Evolutionary conservation across 176 grass and related monocot genomes (phyloP).

Genomic region (Chloris gayana): DNA sequence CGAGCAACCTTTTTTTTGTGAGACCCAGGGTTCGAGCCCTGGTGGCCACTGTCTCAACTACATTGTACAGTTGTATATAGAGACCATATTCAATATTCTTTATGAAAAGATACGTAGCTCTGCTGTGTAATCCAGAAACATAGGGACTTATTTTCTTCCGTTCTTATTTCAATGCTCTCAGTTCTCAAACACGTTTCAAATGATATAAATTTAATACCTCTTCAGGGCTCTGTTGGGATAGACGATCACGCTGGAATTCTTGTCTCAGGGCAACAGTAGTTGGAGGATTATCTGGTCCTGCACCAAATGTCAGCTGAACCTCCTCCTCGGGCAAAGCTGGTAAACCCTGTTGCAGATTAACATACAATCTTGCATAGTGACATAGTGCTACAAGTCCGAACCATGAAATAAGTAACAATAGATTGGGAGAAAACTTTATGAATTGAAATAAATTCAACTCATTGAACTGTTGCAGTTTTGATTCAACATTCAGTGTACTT

Average conservation of each 20-base stretch:
- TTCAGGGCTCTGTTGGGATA: slow-evolving; percentile 65
- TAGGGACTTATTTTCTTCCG: background rate
- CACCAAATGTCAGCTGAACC: slow-evolving; percentile 33
- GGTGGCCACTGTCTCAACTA: too few species aligned
- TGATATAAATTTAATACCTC: slow-evolving; percentile 45
- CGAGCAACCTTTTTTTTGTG: too few species aligned
- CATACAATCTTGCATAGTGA: slow-evolving; percentile 21
- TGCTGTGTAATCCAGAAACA: background rate
- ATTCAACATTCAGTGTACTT: background rate
- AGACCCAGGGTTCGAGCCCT: too few species aligned
- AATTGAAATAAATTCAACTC: background rate
- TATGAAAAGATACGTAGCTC: background rate
- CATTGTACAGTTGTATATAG: too few species aligned
- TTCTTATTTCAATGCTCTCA: slow-evolving; percentile 8
- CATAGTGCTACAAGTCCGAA: background rate
- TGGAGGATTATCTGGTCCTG: slow-evolving; percentile 51
- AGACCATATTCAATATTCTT: background rate
- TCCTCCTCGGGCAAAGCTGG: slow-evolving; percentile 54
- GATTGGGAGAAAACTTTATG: background rate
- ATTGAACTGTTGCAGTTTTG: background rate
- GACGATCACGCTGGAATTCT: slow-evolving; percentile 58
- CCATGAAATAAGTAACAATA: background rate
- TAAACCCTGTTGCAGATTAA: slow-evolving; percentile 54
- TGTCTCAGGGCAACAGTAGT: slow-evolving; percentile 43
- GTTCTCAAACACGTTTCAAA: slow-evolving; percentile 11